A percentile compares a stretch with the other conserved stretches of the same genome.
These are phyloP conservation scores for Dillenia turbinata DNA, from an alignment of 164 flowering plant species.

Conservation along the genomic window DNA sequence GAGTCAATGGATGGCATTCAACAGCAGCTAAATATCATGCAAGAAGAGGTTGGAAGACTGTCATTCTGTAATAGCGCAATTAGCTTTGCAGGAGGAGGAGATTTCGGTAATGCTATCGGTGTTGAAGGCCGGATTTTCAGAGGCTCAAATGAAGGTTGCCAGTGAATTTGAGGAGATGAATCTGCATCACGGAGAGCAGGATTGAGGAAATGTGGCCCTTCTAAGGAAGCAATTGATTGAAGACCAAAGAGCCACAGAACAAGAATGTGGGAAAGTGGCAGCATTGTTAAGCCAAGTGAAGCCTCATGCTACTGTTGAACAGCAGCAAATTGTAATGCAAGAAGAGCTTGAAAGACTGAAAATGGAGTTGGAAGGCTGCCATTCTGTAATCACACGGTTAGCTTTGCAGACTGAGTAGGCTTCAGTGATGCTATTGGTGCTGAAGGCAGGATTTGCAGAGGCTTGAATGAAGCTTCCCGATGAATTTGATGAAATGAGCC, in stretches of 20 bases:
- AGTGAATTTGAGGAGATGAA: slow-evolving; percentile 13
- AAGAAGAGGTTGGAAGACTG: slow-evolving; percentile 35
- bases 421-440: slow-evolving; percentile 18
- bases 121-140: slow-evolving; percentile 30
- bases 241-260: slow-evolving; percentile 23
- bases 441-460: slow-evolving; percentile 28
- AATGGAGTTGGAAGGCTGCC: slow-evolving; percentile 32
- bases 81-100: slow-evolving; percentile 50
- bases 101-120: slow-evolving; percentile 31
- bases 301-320: slow-evolving; percentile 13
- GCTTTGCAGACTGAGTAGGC: slow-evolving; percentile 31
- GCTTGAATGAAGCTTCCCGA: slow-evolving; percentile 12
- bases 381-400: slow-evolving; percentile 16
- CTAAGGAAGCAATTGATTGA: slow-evolving; percentile 28
- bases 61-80: slow-evolving; percentile 23
- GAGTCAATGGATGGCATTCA: slow-evolving; percentile 19
- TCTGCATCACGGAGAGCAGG: slow-evolving; percentile 17
- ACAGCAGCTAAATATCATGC: slow-evolving; percentile 19
- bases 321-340: slow-evolving; percentile 22
- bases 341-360: slow-evolving; percentile 26
- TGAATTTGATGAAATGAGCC: slow-evolving; percentile 10
- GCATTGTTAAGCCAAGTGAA: slow-evolving; percentile 15
- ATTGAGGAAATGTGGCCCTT: slow-evolving; percentile 7
- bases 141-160: slow-evolving; percentile 26
- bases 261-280: slow-evolving; percentile 24